phyloP scores from a whole-genome alignment of 306 rosid genomes.

The Nissolia schottii region DNA sequence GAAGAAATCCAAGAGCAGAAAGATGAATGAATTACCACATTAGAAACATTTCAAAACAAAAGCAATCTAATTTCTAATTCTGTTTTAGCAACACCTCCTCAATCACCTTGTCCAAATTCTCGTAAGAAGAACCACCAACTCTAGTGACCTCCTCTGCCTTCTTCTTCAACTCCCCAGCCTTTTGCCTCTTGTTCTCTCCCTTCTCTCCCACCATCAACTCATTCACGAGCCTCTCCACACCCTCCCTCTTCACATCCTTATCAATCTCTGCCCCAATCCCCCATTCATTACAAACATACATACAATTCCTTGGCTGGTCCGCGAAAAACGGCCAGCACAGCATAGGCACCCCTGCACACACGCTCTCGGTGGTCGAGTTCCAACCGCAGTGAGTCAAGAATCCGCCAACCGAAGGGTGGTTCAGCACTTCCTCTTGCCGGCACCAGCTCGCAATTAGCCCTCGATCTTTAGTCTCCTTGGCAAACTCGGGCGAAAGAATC shows the following conservation, averaged over 20 bases:
- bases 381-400: slow-evolving; percentile 38
- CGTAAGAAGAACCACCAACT: slow-evolving; percentile 23
- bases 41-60: neutral
- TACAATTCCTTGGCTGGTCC: slow-evolving; percentile 22
- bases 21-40: neutral
- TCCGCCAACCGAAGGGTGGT: slow-evolving; percentile 25
- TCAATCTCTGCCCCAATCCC: slow-evolving; percentile 31
- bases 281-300: slow-evolving; percentile 15
- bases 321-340: slow-evolving; percentile 33
- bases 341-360: slow-evolving; percentile 29
- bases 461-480: slow-evolving; percentile 10
- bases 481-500: slow-evolving; percentile 21
- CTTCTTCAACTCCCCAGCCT: slow-evolving; percentile 12
- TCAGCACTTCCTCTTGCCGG: slow-evolving; percentile 29
- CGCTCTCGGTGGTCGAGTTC: slow-evolving; percentile 32
- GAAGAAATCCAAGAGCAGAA: neutral
- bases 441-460: slow-evolving; percentile 29
- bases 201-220: slow-evolving; percentile 34
- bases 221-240: slow-evolving; percentile 28
- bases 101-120: slow-evolving; percentile 20
- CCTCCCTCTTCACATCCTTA: slow-evolving; percentile 23
- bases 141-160: slow-evolving; percentile 16
- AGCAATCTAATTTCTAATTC: neutral
- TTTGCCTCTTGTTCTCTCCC: slow-evolving; percentile 29
- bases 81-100: slow-evolving; percentile 16